Conservation (phyloP, 169 alveolate species). For the Plasmodium yoelii region DNA sequence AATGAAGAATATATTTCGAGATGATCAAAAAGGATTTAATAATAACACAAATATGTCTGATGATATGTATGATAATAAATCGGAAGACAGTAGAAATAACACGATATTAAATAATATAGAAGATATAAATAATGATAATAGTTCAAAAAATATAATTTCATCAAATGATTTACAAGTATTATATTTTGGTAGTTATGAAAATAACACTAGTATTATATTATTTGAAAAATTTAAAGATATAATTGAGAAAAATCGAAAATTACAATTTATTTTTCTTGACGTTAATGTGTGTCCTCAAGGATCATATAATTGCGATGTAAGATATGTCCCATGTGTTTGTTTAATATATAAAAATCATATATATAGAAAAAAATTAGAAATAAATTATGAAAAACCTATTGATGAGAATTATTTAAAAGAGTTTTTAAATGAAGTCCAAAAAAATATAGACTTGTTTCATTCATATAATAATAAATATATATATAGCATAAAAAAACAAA, state of each 20-base stretch:
- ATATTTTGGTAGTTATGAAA: constrained; percentile 73
- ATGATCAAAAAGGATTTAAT: neutral
- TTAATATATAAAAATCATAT: constrained; percentile 69
- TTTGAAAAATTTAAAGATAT: constrained; percentile 69
- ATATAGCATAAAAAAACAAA: constrained; percentile 41
- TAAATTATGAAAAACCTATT: constrained; percentile 60
- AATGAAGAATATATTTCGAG: constrained; percentile 10
- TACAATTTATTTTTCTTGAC: constrained; percentile 67
- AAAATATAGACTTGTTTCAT: constrained; percentile 50
- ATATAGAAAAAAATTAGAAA: constrained; percentile 58
- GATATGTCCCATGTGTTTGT: constrained; percentile 54
- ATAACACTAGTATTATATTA: constrained; percentile 47
- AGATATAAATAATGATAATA: constrained; percentile 13
- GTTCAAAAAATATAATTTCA: constrained; percentile 46
- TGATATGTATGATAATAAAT: neutral
- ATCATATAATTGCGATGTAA: constrained; percentile 55
- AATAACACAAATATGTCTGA: neutral
- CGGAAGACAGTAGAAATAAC: constrained; percentile 17
- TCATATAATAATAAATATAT: constrained; percentile 55
- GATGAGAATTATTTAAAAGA: constrained; percentile 55
- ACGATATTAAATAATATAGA: constrained; percentile 5
- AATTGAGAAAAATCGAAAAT: constrained; percentile 59
- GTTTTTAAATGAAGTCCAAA: constrained; percentile 35
- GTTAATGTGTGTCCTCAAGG: constrained; percentile 68
- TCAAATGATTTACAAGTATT: constrained; percentile 62